Percentiles rank a stretch among this genome's conserved stretches.
Conservation (phyloP, 495 filamentous ascomycete genomes). For the Daldinia childiae region DNA sequence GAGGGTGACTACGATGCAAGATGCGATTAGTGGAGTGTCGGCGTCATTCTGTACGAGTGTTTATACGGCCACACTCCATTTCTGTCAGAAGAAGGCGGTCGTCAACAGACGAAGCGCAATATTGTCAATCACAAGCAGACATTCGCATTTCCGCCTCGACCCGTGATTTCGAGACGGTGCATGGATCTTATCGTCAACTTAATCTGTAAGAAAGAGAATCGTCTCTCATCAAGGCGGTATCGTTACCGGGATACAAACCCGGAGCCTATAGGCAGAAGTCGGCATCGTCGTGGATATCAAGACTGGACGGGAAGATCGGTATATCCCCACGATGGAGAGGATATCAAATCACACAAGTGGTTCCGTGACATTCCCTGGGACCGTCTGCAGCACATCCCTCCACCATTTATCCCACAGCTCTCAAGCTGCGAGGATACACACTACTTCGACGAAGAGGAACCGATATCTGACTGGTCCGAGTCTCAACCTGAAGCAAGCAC, state of each 20-base stretch:
- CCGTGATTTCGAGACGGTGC: slow-evolving; percentile 67
- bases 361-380: slow-evolving; percentile 76
- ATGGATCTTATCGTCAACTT: slow-evolving; percentile 78
- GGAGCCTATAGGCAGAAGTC: slow-evolving; percentile 26
- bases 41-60: slow-evolving; percentile 92
- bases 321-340: slow-evolving; percentile 78
- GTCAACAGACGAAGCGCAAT: slow-evolving; percentile 79
- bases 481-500: slow-evolving; percentile 43
- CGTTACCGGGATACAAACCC: slow-evolving; percentile 42
- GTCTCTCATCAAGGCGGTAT: slow-evolving; percentile 80
- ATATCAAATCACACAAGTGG: slow-evolving; percentile 81
- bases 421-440: slow-evolving; percentile 79
- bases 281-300: slow-evolving; percentile 32
- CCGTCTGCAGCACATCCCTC: slow-evolving; percentile 68
- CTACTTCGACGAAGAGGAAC: slow-evolving; percentile 85
- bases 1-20: slow-evolving; percentile 87
- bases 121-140: slow-evolving; percentile 67
- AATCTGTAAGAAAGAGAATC: slow-evolving; percentile 77
- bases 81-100: slow-evolving; percentile 73
- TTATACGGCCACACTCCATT: slow-evolving; percentile 93
- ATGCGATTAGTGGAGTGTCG: slow-evolving; percentile 97
- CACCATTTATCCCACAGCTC: slow-evolving; percentile 81
- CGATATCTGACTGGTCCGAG: slow-evolving; percentile 66
- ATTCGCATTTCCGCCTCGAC: slow-evolving; percentile 71
- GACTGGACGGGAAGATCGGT: slow-evolving; percentile 67